Conservation (phyloP, 176 grass and related monocot genomes). For the Guadua angustifolia region DNA sequence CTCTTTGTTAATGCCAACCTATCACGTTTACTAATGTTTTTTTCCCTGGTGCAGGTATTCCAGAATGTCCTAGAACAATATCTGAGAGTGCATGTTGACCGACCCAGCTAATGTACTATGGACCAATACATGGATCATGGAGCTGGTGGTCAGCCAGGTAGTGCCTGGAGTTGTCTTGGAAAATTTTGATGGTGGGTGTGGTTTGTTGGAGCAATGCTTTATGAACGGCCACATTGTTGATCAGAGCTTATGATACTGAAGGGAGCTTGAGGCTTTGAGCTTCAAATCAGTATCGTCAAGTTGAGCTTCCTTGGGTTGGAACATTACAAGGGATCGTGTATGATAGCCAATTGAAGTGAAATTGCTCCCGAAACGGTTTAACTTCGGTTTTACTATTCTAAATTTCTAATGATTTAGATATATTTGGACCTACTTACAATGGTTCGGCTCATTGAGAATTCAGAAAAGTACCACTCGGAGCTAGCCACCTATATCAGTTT, state of each 20-base stretch:
- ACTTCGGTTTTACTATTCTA: not conserved
- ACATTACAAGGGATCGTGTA: not conserved
- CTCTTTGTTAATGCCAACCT: not conserved
- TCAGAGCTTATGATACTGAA: not conserved
- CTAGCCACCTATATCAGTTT: not conserved
- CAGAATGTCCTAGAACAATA: conserved; percentile 72
- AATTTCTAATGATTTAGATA: not conserved
- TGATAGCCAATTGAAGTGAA: not conserved
- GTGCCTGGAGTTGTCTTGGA: not conserved
- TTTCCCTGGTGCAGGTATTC: conserved; percentile 63
- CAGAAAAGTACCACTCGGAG: not conserved
- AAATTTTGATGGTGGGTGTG: not conserved
- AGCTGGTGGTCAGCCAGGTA: not conserved
- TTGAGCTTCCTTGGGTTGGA: not conserved
- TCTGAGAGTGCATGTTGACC: conserved; percentile 60
- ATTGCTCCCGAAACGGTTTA: not conserved
- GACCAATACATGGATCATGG: conserved; percentile 15
- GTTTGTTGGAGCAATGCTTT: conserved; percentile 29
- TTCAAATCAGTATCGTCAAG: not conserved
- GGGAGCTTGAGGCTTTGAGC: not conserved
- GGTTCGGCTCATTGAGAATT: not conserved
- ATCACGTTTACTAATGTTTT: not conserved
- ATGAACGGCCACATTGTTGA: not conserved
- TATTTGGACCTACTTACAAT: not conserved
- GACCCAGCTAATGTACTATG: conserved; percentile 36